A percentile compares a stretch with the other conserved stretches of the same genome.
These are phyloP conservation scores for Chionographis japonica DNA, from an alignment of 106 monocot genomes.

Conservation along the genomic window DNA sequence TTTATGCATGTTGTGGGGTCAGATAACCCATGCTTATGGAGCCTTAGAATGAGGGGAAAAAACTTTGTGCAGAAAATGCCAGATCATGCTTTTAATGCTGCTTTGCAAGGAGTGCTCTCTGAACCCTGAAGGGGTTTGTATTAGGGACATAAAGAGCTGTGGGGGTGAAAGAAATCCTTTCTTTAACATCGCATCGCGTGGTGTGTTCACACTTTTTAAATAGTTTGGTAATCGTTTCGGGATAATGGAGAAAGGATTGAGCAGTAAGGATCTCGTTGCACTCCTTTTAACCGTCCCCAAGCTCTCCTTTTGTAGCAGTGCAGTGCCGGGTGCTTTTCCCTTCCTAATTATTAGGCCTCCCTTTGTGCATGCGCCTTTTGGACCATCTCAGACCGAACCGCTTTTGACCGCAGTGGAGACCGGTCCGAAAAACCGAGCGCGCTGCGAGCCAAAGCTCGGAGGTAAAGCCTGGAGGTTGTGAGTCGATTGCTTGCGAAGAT, in stretches of 20 bases:
- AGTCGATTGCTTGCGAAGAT: no score
- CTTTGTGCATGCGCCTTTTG: slow-evolving; percentile 15
- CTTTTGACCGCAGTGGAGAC: slow-evolving; percentile 32
- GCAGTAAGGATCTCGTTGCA: background rate
- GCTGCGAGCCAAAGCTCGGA: background rate
- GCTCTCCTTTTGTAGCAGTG: slow-evolving; percentile 20
- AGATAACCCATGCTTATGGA: slow-evolving; percentile 26
- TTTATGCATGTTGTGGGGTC: slow-evolving; percentile 13
- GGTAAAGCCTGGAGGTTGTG: no score
- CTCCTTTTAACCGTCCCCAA: background rate
- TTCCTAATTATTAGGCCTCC: slow-evolving; percentile 19
- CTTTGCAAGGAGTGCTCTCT: slow-evolving; percentile 16
- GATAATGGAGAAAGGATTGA: background rate
- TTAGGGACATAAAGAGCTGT: slow-evolving; percentile 13
- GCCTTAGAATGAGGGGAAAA: slow-evolving; percentile 29
- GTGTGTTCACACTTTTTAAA: background rate
- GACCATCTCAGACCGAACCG: slow-evolving; percentile 18
- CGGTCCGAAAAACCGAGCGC: slow-evolving; percentile 6
- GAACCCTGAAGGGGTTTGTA: slow-evolving; percentile 5
- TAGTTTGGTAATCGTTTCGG: no score
- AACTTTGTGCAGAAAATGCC: slow-evolving; percentile 26
- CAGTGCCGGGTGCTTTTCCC: slow-evolving; percentile 7
- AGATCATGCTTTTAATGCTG: slow-evolving; percentile 22
- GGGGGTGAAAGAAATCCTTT: slow-evolving; percentile 5
- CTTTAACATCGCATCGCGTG: slow-evolving; percentile 1